Evolutionary conservation across 73 alveolate species (phyloP), one percentile per base, ranked within the genome.

Genomic region (Tetrahymena thermophila): DNA sequence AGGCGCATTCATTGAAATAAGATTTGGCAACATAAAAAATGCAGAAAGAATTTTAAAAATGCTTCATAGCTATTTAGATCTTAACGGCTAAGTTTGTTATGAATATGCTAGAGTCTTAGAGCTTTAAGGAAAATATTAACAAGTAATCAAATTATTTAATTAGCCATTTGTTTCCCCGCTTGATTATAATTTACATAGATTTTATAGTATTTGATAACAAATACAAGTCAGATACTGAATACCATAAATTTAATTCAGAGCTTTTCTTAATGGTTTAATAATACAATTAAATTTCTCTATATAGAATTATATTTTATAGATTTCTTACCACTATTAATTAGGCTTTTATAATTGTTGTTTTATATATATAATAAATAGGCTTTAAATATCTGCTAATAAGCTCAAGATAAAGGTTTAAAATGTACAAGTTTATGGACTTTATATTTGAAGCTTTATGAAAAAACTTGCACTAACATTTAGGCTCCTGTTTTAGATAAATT

Each of bases 351-450:
- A 97, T 96, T 34, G 85, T 94, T 19, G 34, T 96, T 31, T 94
- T 23, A 28, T 28, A 71, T 19, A 19, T 71, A 11, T 50, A 85
- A 55, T 55, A 58, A 50, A 71, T 7, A 71, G 56, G 97, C 98
- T 35, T 38, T 97, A 10, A 57, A 85, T 71, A 93, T 96, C 44
- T 97, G 98, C 71, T 97, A 97, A 83, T 94, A 97, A 43, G 98
- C 98, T 11, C 71, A 96, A 35, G 35, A 84, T 38, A 84, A 93
- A 85, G 96, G 96, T 84, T 56, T 35, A 35, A 93, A 95, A 35
- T 96, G 94, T 95, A 98, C 98, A 3, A 97, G 98, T 17, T 83
- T 97, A 31, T 97, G 98, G 98, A 96, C 96, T 85, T 38, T 95
- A 56, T 93, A 93, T 25, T 71, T 97, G 37, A 96, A 96, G 84